A percentile compares a stretch with the other conserved stretches of the same genome.
Evolutionary conservation across 371 early-diverging fungal genomes (phyloP).

Genomic region (Mucor irregularis): DNA sequence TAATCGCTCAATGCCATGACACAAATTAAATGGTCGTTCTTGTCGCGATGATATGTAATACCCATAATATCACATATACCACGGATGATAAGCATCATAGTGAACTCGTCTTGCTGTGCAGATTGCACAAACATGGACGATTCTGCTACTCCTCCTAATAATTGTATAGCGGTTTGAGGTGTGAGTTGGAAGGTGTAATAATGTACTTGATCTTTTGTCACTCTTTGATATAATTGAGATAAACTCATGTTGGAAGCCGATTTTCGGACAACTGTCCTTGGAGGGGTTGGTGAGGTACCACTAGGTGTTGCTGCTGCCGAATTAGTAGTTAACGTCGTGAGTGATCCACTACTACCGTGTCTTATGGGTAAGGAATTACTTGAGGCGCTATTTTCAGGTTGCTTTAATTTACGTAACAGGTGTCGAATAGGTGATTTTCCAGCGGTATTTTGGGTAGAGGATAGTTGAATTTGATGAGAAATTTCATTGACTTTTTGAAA

Average conservation of each 20-base stretch:
- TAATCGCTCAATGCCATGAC: conserved; percentile 42
- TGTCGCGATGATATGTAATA: conserved; percentile 40
- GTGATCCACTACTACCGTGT: too few species aligned
- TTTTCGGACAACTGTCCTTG: conserved; percentile 17
- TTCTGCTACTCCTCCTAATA: conserved; percentile 17
- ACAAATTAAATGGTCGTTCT: conserved; percentile 32
- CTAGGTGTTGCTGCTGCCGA: background rate
- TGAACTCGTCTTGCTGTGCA: conserved; percentile 33
- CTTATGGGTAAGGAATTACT: background rate
- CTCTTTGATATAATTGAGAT: conserved; percentile 29
- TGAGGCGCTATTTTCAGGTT: conserved; percentile 4
- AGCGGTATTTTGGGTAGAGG: conserved; percentile 20
- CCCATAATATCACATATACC: conserved; percentile 46
- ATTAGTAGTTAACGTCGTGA: background rate
- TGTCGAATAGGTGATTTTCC: conserved; percentile 34
- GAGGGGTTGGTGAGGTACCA: background rate
- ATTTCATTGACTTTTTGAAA: conserved; percentile 37
- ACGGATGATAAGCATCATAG: conserved; percentile 37
- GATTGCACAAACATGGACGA: conserved; percentile 19
- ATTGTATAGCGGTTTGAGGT: conserved; percentile 12
- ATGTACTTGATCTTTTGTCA: conserved; percentile 39
- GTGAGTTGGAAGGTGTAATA: conserved; percentile 43
- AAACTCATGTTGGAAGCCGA: conserved; percentile 36
- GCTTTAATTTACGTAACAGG: conserved; percentile 36
- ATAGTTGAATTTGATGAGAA: conserved; percentile 30